A percentile compares a stretch with the other conserved stretches of the same genome.
phyloP scores from a whole-genome alignment of 192 early-diverging fungal species.

The Glomus cerebriforme region DNA sequence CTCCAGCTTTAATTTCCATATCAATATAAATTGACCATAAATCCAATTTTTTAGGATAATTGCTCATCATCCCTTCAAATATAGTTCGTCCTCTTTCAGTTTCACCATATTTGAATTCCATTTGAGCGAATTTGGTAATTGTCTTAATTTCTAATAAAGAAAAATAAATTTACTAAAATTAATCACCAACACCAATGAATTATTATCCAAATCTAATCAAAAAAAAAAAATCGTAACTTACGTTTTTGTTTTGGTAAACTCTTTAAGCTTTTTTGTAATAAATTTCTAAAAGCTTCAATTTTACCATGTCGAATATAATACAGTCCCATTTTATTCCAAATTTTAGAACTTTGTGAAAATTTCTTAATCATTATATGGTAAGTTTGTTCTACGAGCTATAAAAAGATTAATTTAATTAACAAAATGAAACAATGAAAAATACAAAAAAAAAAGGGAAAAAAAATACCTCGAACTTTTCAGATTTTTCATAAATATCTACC shows the following conservation, averaged over 20 bases:
- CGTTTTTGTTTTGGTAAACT: slow-evolving; percentile 92
- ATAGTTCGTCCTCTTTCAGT: slow-evolving; percentile 96
- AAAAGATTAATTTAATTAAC: neutral
- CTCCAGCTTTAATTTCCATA: slow-evolving; percentile 86
- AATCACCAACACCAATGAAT: neutral
- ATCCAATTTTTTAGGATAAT: slow-evolving; percentile 92
- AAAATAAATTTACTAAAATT: slow-evolving; percentile 30
- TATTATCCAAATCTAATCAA: slow-evolving; percentile 11
- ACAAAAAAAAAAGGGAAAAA: neutral
- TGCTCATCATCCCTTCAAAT: slow-evolving; percentile 93
- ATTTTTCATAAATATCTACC: slow-evolving; percentile 87
- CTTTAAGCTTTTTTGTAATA: slow-evolving; percentile 79
- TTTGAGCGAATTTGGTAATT: slow-evolving; percentile 91
- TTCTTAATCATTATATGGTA: slow-evolving; percentile 78
- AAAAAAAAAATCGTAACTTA: slow-evolving; percentile 42
- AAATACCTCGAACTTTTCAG: slow-evolving; percentile 70
- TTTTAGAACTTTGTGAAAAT: slow-evolving; percentile 87
- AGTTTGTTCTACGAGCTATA: slow-evolving; percentile 62
- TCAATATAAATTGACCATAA: slow-evolving; percentile 97
- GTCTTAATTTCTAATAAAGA: slow-evolving; percentile 73
- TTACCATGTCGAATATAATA: slow-evolving; percentile 78
- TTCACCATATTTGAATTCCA: slow-evolving; percentile 98
- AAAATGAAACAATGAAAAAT: slow-evolving; percentile 2
- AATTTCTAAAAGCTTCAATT: slow-evolving; percentile 73
- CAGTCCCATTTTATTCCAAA: slow-evolving; percentile 86